phyloP scores from a whole-genome alignment of 352 stramenopile genomes.

The Phytophthora fragariae region DNA sequence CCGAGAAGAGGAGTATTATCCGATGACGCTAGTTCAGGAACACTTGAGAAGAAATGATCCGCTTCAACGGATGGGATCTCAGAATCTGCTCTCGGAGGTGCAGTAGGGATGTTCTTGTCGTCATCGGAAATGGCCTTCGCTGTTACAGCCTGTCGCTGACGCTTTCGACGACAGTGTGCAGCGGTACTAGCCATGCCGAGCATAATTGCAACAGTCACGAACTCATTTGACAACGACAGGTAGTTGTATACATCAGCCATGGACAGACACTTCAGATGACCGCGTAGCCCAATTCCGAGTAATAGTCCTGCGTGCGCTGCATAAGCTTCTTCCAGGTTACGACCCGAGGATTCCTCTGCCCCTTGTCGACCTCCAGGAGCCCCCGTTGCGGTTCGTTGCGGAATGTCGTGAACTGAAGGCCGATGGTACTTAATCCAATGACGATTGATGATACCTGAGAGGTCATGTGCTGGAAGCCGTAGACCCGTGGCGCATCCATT shows the following conservation, averaged over 20 bases:
- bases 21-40: conserved; percentile 35
- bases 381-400: conserved; percentile 22
- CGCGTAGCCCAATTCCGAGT: conserved; percentile 94
- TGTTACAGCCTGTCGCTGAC: conserved; percentile 29
- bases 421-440: conserved; percentile 99
- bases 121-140: conserved; percentile 6
- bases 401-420: conserved; percentile 58
- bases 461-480: conserved; percentile 73
- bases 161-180: conserved; percentile 79
- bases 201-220: conserved; percentile 96
- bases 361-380: conserved; percentile 17
- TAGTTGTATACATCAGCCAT: conserved; percentile 99
- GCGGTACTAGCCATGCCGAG: conserved; percentile 97
- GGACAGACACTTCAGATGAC: conserved; percentile 95
- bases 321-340: conserved; percentile 85
- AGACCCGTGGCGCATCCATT: conserved; percentile 98
- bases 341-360: conserved; percentile 34
- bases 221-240: conserved; percentile 96
- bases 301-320: conserved; percentile 95
- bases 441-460: conserved; percentile 91
- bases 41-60: conserved; percentile 34
- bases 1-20: conserved; percentile 50
- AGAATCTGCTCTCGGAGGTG: conserved; percentile 16
- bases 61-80: conserved; percentile 27
- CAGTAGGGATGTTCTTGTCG: neutral